Evolutionary conservation across 257 asterid species (phyloP).

Genomic region (Plectranthus barbatus): DNA sequence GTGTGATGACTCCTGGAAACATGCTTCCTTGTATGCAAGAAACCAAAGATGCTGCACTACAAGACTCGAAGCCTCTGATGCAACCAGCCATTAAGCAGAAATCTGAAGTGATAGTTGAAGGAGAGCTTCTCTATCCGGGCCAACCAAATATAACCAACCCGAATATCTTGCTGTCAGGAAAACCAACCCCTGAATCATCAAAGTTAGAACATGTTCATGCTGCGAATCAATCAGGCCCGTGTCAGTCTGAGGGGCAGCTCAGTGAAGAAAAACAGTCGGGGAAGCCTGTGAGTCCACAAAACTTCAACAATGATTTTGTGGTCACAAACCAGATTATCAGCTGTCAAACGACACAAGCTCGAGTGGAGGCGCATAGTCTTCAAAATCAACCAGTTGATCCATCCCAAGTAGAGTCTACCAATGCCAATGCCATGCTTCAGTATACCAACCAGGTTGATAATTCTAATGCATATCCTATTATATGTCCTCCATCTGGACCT

Average conservation of each 20-base stretch:
- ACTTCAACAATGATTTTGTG: conserved; percentile 12
- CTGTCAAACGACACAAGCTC: conserved; percentile 26
- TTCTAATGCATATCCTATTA: conserved; percentile 30
- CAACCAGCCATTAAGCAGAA: conserved; percentile 9
- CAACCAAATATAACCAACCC: conserved; percentile 21
- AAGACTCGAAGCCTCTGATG: conserved; percentile 25
- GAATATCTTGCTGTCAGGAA: not conserved
- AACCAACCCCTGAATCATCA: conserved; percentile 18
- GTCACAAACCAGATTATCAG: conserved; percentile 24
- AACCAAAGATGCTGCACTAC: conserved; percentile 22
- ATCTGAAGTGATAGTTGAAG: not conserved
- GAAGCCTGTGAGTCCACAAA: conserved; percentile 24
- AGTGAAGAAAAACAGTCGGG: conserved; percentile 24
- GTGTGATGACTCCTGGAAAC: conserved; percentile 20
- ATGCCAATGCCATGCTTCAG: conserved; percentile 30
- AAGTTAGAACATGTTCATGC: conserved; percentile 22
- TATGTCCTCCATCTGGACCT: conserved; percentile 25
- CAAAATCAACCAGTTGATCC: conserved; percentile 32
- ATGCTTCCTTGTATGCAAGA: conserved; percentile 31
- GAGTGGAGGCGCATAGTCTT: conserved; percentile 19
- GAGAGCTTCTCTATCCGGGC: too few relatives aligned
- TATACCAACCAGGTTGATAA: conserved; percentile 42
- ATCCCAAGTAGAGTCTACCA: conserved; percentile 32
- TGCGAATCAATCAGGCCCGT: conserved; percentile 35
- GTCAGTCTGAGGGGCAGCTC: conserved; percentile 26